These are phyloP conservation scores for Leccinellum luteum DNA, from an alignment of 768 basidiomycete species.

Conservation along the genomic window DNA sequence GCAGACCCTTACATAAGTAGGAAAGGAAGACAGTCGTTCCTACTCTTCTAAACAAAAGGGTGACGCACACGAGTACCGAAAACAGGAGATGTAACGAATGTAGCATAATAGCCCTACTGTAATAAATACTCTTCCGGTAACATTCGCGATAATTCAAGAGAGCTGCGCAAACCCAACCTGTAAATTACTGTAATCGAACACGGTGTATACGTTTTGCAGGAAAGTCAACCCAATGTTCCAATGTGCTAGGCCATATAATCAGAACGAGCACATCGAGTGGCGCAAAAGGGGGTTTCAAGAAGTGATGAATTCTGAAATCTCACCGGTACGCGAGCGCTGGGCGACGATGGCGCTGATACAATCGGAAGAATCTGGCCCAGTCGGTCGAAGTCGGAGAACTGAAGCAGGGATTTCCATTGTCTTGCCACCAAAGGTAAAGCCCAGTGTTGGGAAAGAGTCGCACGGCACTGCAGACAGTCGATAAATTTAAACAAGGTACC, in stretches of 20 bases:
- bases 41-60: too few species aligned
- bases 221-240: not conserved
- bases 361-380: not conserved
- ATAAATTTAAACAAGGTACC: not conserved
- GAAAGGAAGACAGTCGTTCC: too few species aligned
- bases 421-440: not conserved
- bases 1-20: too few species aligned
- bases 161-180: not conserved
- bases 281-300: not conserved
- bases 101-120: too few species aligned
- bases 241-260: not conserved
- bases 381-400: not conserved
- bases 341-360: not conserved
- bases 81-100: too few species aligned
- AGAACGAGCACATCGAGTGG: not conserved
- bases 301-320: not conserved
- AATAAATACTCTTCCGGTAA: too few species aligned
- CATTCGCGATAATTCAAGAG: not conserved
- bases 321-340: not conserved
- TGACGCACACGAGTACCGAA: too few species aligned
- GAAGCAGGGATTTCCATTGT: not conserved
- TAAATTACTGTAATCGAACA: not conserved
- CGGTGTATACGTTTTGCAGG: not conserved
- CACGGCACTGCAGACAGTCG: not conserved
- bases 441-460: not conserved